A percentile compares a stretch with the other conserved stretches of the same genome.
phyloP scores from a whole-genome alignment of 306 rosid genomes.

The Gillenia trifoliata region DNA sequence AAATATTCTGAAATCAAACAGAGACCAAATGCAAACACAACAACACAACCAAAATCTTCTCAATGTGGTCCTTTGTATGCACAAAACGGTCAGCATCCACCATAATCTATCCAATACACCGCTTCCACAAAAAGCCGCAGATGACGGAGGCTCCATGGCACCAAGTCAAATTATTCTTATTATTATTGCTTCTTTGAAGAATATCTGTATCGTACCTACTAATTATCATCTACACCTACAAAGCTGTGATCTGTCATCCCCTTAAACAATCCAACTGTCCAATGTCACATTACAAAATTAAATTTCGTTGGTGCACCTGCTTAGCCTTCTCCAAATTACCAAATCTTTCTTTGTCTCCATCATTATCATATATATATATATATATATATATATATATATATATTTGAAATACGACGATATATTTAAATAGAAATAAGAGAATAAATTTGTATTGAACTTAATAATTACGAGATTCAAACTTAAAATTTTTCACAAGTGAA shows the following conservation, averaged over 20 bases:
- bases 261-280: background rate
- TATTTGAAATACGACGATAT: too few relatives aligned
- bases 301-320: background rate
- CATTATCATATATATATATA: background rate
- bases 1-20: background rate
- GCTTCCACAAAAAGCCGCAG: background rate
- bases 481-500: too few relatives aligned
- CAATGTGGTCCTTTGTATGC: background rate
- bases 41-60: background rate
- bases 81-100: background rate
- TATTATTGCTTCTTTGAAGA: background rate
- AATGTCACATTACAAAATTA: background rate
- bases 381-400: too few relatives aligned
- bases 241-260: background rate
- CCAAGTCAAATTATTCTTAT: background rate
- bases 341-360: background rate
- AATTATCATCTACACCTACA: background rate
- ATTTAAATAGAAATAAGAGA: too few relatives aligned
- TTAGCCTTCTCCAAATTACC: background rate
- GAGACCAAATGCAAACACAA: background rate
- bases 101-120: background rate
- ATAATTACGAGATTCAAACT: too few relatives aligned
- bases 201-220: background rate
- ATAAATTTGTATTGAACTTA: too few relatives aligned
- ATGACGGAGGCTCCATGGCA: constrained; percentile 6